A percentile compares a stretch with the other conserved stretches of the same genome.
phyloP scores from a whole-genome alignment of 768 basidiomycete genomes.

The Termitomyces sp. region DNA sequence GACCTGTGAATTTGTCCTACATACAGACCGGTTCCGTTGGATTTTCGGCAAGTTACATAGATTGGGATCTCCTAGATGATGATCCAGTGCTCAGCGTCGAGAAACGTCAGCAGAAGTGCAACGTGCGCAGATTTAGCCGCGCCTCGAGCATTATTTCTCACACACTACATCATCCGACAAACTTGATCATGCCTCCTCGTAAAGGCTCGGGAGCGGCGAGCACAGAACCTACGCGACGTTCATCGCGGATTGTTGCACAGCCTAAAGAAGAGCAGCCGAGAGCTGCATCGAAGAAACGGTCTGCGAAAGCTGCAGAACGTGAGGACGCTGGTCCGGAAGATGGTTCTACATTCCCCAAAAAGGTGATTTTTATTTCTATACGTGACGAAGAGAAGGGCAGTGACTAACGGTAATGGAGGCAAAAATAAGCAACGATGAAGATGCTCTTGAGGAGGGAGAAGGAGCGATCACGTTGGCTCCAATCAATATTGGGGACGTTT shows the following conservation, averaged over 20 bases:
- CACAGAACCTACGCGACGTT: slow-evolving; percentile 44
- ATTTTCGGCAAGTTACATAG: neutral
- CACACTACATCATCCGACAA: slow-evolving; percentile 12
- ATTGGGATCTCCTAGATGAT: neutral
- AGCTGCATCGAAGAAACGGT: slow-evolving; percentile 32
- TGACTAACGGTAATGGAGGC: slow-evolving; percentile 18
- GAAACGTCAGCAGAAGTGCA: neutral
- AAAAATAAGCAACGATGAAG: slow-evolving; percentile 24
- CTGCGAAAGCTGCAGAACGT: slow-evolving; percentile 29
- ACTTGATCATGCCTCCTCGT: slow-evolving; percentile 26
- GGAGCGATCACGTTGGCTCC: slow-evolving; percentile 20
- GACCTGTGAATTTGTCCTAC: neutral
- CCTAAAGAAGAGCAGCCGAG: slow-evolving; percentile 30
- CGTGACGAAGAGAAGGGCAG: neutral
- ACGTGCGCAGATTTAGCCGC: neutral
- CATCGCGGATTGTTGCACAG: slow-evolving; percentile 48
- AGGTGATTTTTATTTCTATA: slow-evolving; percentile 21
- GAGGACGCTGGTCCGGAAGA: slow-evolving; percentile 26
- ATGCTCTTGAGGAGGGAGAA: slow-evolving; percentile 13
- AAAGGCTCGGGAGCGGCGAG: slow-evolving; percentile 27
- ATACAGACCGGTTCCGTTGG: neutral
- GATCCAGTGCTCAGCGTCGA: neutral
- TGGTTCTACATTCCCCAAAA: slow-evolving; percentile 32
- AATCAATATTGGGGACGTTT: slow-evolving; percentile 67
- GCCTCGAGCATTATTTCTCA: slow-evolving; percentile 3